Base-by-base conservation (phyloP, 768 basidiomycete genomes). In the Leucocoprinus leucothites region DNA sequence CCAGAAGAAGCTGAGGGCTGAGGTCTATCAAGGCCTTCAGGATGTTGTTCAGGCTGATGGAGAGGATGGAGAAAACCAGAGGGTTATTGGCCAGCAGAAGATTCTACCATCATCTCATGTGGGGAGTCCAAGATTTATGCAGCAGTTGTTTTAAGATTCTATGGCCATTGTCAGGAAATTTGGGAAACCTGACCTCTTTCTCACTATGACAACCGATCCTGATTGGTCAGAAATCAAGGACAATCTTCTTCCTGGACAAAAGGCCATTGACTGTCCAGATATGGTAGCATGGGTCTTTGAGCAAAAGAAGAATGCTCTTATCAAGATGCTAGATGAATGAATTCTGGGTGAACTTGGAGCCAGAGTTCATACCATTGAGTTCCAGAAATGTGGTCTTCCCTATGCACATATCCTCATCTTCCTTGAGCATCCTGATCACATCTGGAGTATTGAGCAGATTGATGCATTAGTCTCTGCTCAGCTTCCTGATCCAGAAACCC, bases 131-230 rank as follows among this genome's bases (percentile, higher is more conserved):
- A 56, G 69, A 0, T 57, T 78, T 31, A 80, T 82, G 77, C 60
- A 67, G 0, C 72, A 78, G 48, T 60, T 64, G 0, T 75, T 69
- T 34, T 77, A 81, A 25, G 79, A 82, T 56, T 62, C 76, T 0
- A 66, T 82, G 66, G 78, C 81, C 0, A 66, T 84, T 22, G 71
- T 67, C 9, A 60, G 71, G 0, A 61, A 67, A 35, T 75, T 61
- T 42, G 57, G 59, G 1, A 73, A 71, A n/a, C n/a, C n/a, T n/a
- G n/a, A n/a, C n/a, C n/a, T n/a, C n/a, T n/a, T n/a, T n/a, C n/a
- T n/a, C n/a, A 84, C 80, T 0, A 72, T 82, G 67, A 84, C 81
- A 9, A 66, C 71, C 6, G 84, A 83, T 67, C 76, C 78, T 0
- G 45, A 64, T 0, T 84, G 82, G 82, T 53, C 31, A 34, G 31